Conservation (phyloP, 805 yeast species). For the Metschnikowia reukaufii region DNA sequence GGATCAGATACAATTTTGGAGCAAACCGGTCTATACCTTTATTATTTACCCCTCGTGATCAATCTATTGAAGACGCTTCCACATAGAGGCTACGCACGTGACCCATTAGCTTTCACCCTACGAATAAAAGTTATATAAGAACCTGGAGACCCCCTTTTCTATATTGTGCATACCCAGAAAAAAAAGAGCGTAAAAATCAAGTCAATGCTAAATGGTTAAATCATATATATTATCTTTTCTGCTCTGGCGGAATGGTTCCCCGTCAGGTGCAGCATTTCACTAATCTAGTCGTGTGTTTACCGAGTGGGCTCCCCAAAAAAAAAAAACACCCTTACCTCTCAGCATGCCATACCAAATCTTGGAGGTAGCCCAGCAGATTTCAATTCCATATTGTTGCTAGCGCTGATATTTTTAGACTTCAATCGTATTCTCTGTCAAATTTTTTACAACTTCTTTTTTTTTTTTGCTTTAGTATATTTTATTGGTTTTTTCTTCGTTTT, state of each 20-base stretch:
- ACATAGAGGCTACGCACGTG: no score
- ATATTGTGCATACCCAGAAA: neutral
- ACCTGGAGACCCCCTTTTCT: no score
- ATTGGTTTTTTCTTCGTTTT: no score
- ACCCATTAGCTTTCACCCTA: no score
- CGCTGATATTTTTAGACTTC: neutral
- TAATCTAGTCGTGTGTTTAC: neutral
- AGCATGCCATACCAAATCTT: neutral
- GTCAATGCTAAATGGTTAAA: neutral
- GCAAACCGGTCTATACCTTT: no score
- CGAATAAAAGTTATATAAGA: no score
- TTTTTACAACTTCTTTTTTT: neutral
- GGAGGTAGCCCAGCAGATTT: neutral
- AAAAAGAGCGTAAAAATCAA: neutral
- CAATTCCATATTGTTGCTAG: neutral
- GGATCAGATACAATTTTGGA: no score
- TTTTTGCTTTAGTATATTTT: neutral
- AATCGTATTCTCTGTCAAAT: neutral
- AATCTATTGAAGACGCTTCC: no score
- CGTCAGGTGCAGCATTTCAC: no score
- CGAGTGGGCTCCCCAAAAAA: neutral
- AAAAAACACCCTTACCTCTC: neutral
- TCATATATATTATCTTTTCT: neutral
- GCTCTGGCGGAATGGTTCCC: neutral
- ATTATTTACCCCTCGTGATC: no score